Conservation (phyloP, 257 asterid genomes). For the Catharanthus roseus region DNA sequence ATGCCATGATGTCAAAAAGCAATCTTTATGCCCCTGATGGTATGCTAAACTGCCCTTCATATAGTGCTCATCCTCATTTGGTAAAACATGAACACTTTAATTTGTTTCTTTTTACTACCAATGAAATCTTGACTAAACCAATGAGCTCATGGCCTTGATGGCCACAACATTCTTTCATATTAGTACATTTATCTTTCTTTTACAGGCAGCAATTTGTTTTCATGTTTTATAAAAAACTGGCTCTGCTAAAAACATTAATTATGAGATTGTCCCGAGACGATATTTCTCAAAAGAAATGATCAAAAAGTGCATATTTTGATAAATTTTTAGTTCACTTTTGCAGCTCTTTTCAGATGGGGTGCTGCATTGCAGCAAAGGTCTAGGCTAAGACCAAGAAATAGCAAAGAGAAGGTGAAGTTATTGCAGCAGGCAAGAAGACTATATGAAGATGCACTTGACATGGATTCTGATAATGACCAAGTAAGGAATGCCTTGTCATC, state of each 20-base stretch:
- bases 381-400: conserved; percentile 60
- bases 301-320: not conserved
- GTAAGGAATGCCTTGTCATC: conserved; percentile 60
- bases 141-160: not conserved
- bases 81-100: not conserved
- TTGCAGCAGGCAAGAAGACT: conserved; percentile 79
- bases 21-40: conserved; percentile 77
- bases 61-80: not conserved
- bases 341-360: conserved; percentile 97
- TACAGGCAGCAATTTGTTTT: not conserved
- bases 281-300: not conserved
- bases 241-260: not conserved
- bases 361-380: conserved; percentile 80
- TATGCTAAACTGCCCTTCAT: conserved; percentile 26
- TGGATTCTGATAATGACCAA: conserved; percentile 61
- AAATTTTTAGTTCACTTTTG: conserved; percentile 13
- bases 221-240: not conserved
- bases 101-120: not conserved
- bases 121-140: not conserved
- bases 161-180: not conserved
- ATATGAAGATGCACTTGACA: conserved; percentile 75
- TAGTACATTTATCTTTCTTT: not conserved
- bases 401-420: conserved; percentile 77
- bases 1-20: conserved; percentile 84
- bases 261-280: not conserved